Evolutionary conservation across 306 rosid genomes (phyloP), one percentile per base, ranked within the genome.

Genomic region (Canavalia ensiformis): DNA sequence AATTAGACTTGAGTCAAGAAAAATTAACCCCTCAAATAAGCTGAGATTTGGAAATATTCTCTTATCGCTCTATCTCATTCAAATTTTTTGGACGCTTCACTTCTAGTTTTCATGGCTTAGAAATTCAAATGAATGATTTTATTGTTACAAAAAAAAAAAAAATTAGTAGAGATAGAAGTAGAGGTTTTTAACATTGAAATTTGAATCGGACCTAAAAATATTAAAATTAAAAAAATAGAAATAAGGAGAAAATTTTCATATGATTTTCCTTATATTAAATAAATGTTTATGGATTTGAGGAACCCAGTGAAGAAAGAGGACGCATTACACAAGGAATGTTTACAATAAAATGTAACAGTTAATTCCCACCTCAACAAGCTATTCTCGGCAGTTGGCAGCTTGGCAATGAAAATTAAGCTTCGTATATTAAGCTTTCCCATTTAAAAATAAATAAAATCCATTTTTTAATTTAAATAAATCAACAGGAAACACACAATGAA

Each of bases 381-480:
- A 94, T 88, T 94, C 93, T 90, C 79, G 88, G 90, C 85, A 76
- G 87, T 81, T 89, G 90, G 88, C 97, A 87, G 86, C 91, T 88
- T 82, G 77, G 89, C 90, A 85, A 68, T 63, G 82, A 83, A 73
- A 89, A 44, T 78, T 67, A 37, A 62, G 8, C 79, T 63, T 81
- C 35, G 34, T 63, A 49, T 5, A 82, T 58, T 57, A 56, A 52
- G 77, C 54, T 62, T 82, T 86, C 76, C 79, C 74, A 78, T 78
- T 80, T 63, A 33, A 79, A 73, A 75, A 68, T 10, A 33, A 33
- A 31, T 45, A 52, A 75, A 44, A 59, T 52, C 45, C 57, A 42
- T 7, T 41, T 80, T 64, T 35, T 45, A 34, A 81, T 62, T 59
- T 75, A 54, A 66, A 65, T 8, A 41, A 65, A 80, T 42, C 33